These are phyloP conservation scores for Starmerella scarabaei DNA, from an alignment of 805 yeast genomes.

Conservation along the genomic window DNA sequence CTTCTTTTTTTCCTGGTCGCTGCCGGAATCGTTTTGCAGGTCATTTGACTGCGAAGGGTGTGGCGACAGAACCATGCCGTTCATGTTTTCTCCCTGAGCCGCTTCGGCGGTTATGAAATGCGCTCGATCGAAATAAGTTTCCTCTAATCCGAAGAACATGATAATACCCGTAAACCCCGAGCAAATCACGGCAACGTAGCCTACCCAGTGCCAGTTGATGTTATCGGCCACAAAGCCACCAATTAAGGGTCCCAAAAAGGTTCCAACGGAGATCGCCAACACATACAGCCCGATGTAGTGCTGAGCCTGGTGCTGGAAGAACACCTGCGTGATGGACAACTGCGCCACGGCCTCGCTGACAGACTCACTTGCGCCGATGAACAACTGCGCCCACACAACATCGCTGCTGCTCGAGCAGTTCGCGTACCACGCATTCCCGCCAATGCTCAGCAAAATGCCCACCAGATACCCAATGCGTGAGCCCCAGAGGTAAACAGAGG, in stretches of 20 bases:
- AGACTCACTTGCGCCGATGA: conserved; percentile 73
- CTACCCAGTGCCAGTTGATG: conserved; percentile 67
- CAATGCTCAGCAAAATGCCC: conserved; percentile 45
- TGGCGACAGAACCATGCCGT: not conserved
- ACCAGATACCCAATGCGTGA: conserved; percentile 59
- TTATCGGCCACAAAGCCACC: conserved; percentile 58
- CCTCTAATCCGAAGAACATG: conserved; percentile 51
- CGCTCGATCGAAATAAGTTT: conserved; percentile 40
- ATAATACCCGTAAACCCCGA: conserved; percentile 46
- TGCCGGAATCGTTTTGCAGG: not conserved
- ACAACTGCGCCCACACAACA: conserved; percentile 64
- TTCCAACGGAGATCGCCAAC: conserved; percentile 61
- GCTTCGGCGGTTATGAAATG: conserved; percentile 6
- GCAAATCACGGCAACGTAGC: conserved; percentile 51
- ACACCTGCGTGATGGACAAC: conserved; percentile 55
- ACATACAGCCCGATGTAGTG: conserved; percentile 60
- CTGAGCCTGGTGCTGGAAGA: conserved; percentile 66
- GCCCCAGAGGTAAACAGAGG: conserved; percentile 23
- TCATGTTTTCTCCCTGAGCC: not conserved
- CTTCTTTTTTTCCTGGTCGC: not conserved
- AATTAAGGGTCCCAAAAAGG: conserved; percentile 65
- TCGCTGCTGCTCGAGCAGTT: conserved; percentile 40
- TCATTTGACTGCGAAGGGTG: not conserved
- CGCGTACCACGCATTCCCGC: conserved; percentile 65
- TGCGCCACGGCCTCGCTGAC: conserved; percentile 65